Conservation (phyloP, 164 flowering plant genomes). For the Annona squamosa region DNA sequence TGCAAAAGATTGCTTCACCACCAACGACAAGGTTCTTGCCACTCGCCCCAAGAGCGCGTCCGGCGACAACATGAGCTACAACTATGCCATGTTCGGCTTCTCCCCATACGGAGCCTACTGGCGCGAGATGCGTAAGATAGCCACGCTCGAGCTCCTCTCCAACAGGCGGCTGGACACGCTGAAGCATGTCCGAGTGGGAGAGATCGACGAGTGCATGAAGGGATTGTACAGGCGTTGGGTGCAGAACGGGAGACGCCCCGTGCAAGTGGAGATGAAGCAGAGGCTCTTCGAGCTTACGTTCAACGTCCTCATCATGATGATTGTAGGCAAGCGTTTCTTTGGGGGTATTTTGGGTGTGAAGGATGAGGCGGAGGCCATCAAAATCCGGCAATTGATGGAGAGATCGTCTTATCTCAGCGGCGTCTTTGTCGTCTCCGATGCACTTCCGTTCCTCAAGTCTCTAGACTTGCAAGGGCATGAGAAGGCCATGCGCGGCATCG, state of each 20-base stretch:
- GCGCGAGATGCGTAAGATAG: conserved; percentile 10
- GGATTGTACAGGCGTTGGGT: conserved; percentile 2
- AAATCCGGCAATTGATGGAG: conserved; percentile 1
- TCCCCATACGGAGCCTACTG: conserved; percentile 12
- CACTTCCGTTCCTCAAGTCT: conserved; percentile 7
- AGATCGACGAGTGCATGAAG: conserved; percentile 3
- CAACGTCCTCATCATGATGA: conserved; percentile 5
- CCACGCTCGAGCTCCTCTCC: conserved; percentile 10
- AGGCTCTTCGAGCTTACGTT: background rate
- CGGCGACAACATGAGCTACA: background rate
- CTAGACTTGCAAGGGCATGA: conserved; percentile 3
- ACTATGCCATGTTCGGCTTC: conserved; percentile 12
- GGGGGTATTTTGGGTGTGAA: background rate
- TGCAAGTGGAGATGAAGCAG: conserved; percentile 12
- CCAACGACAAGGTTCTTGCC: conserved; percentile 15
- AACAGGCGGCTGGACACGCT: conserved; percentile 6
- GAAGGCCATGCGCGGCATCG: conserved; percentile 1
- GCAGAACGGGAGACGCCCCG: background rate
- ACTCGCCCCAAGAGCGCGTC: conserved; percentile 4
- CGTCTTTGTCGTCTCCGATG: conserved; percentile 1
- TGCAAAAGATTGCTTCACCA: conserved; percentile 23
- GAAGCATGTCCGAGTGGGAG: conserved; percentile 6
- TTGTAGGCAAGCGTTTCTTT: conserved; percentile 9
- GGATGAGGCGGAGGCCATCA: conserved; percentile 1
- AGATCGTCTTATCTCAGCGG: background rate